phyloP scores from a whole-genome alignment of 768 basidiomycete genomes.

The Mrakia hoshinonis region DNA sequence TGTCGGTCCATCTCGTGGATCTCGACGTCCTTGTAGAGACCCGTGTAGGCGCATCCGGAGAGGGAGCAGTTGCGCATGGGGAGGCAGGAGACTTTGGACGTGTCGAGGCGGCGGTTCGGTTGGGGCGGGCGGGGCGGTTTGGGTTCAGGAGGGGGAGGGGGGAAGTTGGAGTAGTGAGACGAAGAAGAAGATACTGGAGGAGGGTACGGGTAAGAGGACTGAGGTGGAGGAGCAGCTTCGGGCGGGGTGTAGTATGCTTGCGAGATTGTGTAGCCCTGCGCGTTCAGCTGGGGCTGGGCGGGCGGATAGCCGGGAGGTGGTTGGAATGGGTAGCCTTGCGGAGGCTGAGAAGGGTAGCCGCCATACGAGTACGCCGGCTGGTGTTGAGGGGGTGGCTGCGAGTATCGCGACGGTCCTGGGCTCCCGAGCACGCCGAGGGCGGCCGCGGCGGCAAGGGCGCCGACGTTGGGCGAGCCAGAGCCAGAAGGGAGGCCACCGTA shows the following conservation, averaged over 20 bases:
- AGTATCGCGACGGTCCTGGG: not conserved
- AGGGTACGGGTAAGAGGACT: not conserved
- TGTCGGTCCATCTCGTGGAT: slow-evolving; percentile 86
- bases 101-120: slow-evolving; percentile 1
- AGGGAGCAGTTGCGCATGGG: slow-evolving; percentile 27
- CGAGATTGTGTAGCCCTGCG: not conserved
- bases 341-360: not conserved
- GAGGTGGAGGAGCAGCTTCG: not conserved
- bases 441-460: slow-evolving; percentile 1
- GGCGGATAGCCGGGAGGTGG: not conserved
- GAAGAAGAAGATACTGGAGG: not conserved
- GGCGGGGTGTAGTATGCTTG: not conserved
- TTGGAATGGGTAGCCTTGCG: not conserved
- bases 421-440: slow-evolving; percentile 3
- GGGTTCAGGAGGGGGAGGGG: not conserved
- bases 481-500: not conserved
- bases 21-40: slow-evolving; percentile 62
- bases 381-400: not conserved
- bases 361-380: not conserved
- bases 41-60: slow-evolving; percentile 53
- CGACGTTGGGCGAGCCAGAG: not conserved
- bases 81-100: slow-evolving; percentile 11
- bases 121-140: not conserved
- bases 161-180: not conserved
- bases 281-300: not conserved